Base-by-base conservation (phyloP, 805 yeast genomes). In the Metschnikowia cerradonensis region DNA sequence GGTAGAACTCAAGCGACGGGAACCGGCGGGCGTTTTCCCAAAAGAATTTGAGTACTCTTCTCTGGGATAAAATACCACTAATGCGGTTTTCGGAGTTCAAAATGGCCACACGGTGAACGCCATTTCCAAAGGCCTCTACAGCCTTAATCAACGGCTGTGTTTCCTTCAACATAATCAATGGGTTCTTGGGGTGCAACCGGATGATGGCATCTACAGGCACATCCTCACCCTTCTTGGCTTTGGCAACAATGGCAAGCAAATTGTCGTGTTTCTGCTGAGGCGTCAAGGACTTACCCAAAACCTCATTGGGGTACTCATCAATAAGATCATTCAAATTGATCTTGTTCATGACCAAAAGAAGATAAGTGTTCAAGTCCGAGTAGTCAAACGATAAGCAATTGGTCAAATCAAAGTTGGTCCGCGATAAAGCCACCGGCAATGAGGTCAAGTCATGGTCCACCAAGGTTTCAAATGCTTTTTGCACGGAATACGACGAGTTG, bases 11-110 rank as follows among this genome's bases (percentile, higher is more conserved):
- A 65, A 94, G 79, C 17, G 83, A 76, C 2, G 90, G 88, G 72
- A 92, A 94, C 51, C 88, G 72, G 54, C 96, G 79, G 31, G 96
- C 95, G 65, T 94, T 89, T 52, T 89, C 96, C 97, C 98, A 92
- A 49, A 92, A 72, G 66, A 81, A 92, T 60, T 81, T 82, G 49
- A 92, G 80, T 59, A 90, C 73, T 61, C 98, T 81, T 66, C 99
- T 83, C 71, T 92, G 99, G 0, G 97, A 89, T 42, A 94, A 74
- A 11, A 92, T 82, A 51, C 98, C 98, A 2, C 86, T 82, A 45
- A 91, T 82, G 13, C 47, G 52, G 44, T 54, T 53, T 2, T 52
- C 50, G 20, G 66, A 66, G 62, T 82, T 75, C 20, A 86, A 78
- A 50, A 91, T 88, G 10, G 97, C 96, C 19, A 92, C 82, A 64